Evolutionary conservation across 495 filamentous ascomycete species (phyloP).

Genomic region (Tuber borchii): DNA sequence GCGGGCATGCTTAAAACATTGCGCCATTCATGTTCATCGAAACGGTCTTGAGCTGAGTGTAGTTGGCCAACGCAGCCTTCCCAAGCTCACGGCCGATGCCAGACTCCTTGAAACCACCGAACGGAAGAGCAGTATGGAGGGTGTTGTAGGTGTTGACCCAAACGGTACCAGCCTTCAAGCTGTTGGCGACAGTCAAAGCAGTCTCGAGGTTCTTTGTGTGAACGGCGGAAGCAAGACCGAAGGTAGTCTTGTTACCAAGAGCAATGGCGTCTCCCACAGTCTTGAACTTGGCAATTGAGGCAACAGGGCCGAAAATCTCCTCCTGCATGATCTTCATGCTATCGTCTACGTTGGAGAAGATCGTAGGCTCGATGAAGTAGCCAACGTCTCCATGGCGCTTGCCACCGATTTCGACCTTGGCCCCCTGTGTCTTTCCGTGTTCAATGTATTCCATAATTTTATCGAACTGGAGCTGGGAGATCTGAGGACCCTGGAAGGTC

Average conservation of each 20-base stretch:
- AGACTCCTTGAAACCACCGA: constrained; percentile 89
- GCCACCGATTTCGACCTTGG: constrained; percentile 77
- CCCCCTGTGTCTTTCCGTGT: constrained; percentile 77
- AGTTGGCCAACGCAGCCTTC: constrained; percentile 86
- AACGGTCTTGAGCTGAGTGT: constrained; percentile 68
- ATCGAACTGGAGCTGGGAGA: constrained; percentile 91
- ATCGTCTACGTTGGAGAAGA: constrained; percentile 80
- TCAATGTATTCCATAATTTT: constrained; percentile 98
- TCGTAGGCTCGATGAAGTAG: constrained; percentile 97
- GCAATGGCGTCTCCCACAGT: constrained; percentile 76
- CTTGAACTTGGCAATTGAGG: constrained; percentile 89
- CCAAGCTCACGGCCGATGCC: constrained; percentile 93
- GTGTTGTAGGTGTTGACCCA: constrained; percentile 95
- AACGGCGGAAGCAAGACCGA: constrained; percentile 83
- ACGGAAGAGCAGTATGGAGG: constrained; percentile 65
- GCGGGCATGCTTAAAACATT: neutral
- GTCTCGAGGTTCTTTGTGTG: constrained; percentile 94
- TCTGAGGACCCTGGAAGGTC: constrained; percentile 97
- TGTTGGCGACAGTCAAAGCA: constrained; percentile 78
- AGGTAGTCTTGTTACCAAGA: constrained; percentile 73
- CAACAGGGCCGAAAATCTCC: constrained; percentile 96
- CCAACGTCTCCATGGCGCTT: constrained; percentile 82
- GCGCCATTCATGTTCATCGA: constrained; percentile 48
- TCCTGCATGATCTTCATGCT: constrained; percentile 99
- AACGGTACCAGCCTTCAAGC: constrained; percentile 78